Evolutionary conservation across 441 rosid genomes (phyloP), one percentile per base, ranked within the genome.

Genomic region (Mallotus repandus): DNA sequence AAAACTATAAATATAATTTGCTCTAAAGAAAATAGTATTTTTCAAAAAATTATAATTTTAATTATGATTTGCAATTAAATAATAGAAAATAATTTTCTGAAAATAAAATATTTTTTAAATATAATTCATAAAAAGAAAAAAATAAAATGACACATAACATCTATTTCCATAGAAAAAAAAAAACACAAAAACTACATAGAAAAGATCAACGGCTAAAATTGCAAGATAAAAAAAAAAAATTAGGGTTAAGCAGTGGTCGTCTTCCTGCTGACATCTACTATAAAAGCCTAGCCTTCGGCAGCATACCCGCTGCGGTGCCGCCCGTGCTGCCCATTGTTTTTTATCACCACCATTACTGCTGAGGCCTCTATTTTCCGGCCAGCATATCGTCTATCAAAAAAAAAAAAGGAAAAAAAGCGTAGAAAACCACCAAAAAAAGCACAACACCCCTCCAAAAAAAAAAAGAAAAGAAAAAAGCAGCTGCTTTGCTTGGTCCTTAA

Each of bases 261-360:
- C 41, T 38, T 0, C 41, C 41, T 3, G 41, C 41, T 38, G 41
- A 25, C 55, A 5, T 48, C 49, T 25, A 21, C 38, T 66, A 66
- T 74, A 70, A 59, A 74, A 74, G 41, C 0, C n/a, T 19, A 21
- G 11, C 50, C 59, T 53, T 66, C 69, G 18, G 56, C 11, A 21
- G 4, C 69, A 15, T 5, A 13, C 25, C 59, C 52, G 13, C 21
- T 65, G 79, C 79, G 77, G 82, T 76, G 85, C 82, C 85, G 82
- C 75, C 69, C 64, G 82, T 71, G 80, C 85, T 77, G 82, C 82
- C 82, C 74, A 71, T 22, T 19, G 8, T 15, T 60, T 19, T 15
- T 13, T 46, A 10, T 54, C 35, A 4, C 15, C 48, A 5, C 7
- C 41, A 9, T 25, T 5, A 19, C 10, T 10, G n/a, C 46, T 4